A percentile compares a stretch with the other conserved stretches of the same genome.
Evolutionary conservation across 2,329 filamentous ascomycete genomes (phyloP).

Genomic region (Hypoxylon sp.): DNA sequence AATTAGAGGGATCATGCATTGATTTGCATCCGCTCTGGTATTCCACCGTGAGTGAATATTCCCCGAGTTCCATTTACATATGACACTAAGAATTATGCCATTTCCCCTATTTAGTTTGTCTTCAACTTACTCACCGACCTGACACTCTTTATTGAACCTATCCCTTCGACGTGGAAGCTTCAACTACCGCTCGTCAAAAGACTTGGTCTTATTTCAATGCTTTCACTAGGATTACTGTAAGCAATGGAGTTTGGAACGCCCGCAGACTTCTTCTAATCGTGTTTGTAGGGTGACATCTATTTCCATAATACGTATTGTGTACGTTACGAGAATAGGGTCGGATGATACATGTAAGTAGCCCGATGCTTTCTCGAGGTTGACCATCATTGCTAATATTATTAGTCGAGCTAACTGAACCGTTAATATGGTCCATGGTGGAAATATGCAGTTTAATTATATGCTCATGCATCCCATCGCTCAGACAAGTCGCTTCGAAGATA

Average conservation of each 20-base stretch:
- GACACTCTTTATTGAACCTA: constrained; percentile 45
- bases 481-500: constrained; percentile 51
- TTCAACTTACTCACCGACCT: constrained; percentile 47
- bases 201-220: constrained; percentile 39
- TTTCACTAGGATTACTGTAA: constrained; percentile 47
- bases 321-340: constrained; percentile 19
- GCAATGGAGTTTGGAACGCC: not conserved
- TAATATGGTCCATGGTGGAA: constrained; percentile 55
- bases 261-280: constrained; percentile 11
- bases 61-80: not conserved
- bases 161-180: constrained; percentile 45
- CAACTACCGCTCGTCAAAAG: constrained; percentile 42
- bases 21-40: constrained; percentile 55
- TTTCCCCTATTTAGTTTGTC: constrained; percentile 38
- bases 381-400: constrained; percentile 15
- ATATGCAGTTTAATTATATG: constrained; percentile 54
- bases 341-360: constrained; percentile 45
- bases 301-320: constrained; percentile 44
- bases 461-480: constrained; percentile 54
- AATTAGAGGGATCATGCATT: constrained; percentile 47
- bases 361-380: not conserved
- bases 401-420: constrained; percentile 50
- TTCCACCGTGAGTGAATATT: constrained; percentile 50
- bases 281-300: constrained; percentile 40
- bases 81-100: constrained; percentile 2